phyloP scores from a whole-genome alignment of 345 rosid genomes.

The Mallotus nudiflorus region DNA sequence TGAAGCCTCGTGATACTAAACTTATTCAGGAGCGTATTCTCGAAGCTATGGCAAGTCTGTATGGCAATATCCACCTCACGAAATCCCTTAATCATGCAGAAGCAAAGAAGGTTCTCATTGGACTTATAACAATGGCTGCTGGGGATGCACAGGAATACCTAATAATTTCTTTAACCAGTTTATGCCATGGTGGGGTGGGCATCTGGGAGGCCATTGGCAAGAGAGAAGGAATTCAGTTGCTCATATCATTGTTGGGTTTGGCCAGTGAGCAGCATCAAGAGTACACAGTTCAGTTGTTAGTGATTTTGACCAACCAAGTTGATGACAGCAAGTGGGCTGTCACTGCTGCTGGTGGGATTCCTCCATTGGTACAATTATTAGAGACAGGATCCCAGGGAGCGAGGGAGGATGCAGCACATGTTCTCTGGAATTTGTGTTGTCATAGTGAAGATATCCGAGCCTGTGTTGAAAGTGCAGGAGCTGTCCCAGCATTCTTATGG shows the following conservation, averaged over 20 bases:
- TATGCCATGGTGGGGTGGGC: slow-evolving; percentile 52
- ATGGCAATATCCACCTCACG: slow-evolving; percentile 62
- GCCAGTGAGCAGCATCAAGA: slow-evolving; percentile 93
- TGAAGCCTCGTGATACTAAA: slow-evolving; percentile 67
- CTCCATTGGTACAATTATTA: slow-evolving; percentile 81
- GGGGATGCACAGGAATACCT: slow-evolving; percentile 65
- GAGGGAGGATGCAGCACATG: slow-evolving; percentile 71
- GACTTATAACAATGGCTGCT: slow-evolving; percentile 71
- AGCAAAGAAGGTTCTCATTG: slow-evolving; percentile 77
- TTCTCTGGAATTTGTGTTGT: slow-evolving; percentile 77
- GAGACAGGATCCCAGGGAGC: slow-evolving; percentile 86
- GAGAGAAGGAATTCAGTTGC: slow-evolving; percentile 81
- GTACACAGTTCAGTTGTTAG: slow-evolving; percentile 68
- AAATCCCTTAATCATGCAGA: slow-evolving; percentile 61
- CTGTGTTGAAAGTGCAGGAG: slow-evolving; percentile 90
- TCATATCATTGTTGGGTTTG: slow-evolving; percentile 78
- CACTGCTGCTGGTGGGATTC: slow-evolving; percentile 97
- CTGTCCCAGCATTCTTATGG: slow-evolving; percentile 75
- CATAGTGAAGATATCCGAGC: slow-evolving; percentile 89
- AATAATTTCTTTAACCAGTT: slow-evolving; percentile 55
- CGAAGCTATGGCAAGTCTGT: slow-evolving; percentile 92
- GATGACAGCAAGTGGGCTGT: slow-evolving; percentile 98
- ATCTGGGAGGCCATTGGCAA: slow-evolving; percentile 82
- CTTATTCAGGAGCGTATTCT: slow-evolving; percentile 77
- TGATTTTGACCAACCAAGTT: slow-evolving; percentile 67